Conservation (phyloP, 192 early-diverging fungal genomes). For the Rhizophagus sp. region DNA sequence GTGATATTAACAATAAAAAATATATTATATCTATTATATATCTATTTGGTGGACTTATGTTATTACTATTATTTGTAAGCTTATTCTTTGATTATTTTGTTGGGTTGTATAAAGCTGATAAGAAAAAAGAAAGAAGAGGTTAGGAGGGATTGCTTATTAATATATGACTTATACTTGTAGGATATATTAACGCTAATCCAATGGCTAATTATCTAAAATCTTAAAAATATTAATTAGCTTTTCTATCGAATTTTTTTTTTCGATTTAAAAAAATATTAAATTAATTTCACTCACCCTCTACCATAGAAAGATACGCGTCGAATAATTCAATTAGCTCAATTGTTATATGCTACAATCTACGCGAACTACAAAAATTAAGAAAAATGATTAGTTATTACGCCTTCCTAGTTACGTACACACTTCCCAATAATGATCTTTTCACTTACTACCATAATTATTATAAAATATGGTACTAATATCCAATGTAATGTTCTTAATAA, state of each 20-base stretch:
- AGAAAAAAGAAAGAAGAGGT: too few relatives aligned
- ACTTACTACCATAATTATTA: constrained; percentile 6
- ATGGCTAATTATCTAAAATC: neutral
- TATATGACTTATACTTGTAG: neutral
- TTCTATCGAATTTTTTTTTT: neutral
- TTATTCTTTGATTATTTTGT: neutral
- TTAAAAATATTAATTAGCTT: neutral
- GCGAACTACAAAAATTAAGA: neutral
- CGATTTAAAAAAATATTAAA: too few relatives aligned
- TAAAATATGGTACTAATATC: neutral
- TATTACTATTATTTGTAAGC: neutral
- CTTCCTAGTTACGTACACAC: too few relatives aligned
- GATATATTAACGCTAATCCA: neutral
- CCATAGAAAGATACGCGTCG: neutral
- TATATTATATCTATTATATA: neutral
- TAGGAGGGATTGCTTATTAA: too few relatives aligned
- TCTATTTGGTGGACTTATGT: neutral
- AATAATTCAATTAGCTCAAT: too few relatives aligned
- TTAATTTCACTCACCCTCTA: neutral
- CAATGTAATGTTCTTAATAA: neutral
- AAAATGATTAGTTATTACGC: neutral
- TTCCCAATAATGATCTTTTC: too few relatives aligned
- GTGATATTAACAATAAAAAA: neutral
- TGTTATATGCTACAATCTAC: neutral
- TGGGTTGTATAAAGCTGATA: constrained; percentile 7